phyloP scores from a whole-genome alignment of 2,329 filamentous ascomycete genomes.

The Aureobasidium sp. region DNA sequence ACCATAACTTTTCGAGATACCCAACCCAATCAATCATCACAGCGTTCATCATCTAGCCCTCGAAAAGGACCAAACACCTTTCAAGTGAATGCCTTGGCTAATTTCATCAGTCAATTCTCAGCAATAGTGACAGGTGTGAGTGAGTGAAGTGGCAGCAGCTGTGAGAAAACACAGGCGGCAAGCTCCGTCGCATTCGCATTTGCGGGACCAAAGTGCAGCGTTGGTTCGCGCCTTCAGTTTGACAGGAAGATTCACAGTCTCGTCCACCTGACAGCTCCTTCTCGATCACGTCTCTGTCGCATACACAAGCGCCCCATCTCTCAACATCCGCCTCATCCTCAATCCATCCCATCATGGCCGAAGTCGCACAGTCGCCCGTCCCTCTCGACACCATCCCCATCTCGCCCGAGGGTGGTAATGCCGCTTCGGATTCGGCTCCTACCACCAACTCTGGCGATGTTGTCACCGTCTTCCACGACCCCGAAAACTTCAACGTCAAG shows the following conservation, averaged over 20 bases:
- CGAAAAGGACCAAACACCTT: too few species aligned
- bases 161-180: not conserved
- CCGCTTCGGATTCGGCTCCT: constrained; percentile 33
- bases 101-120: too few species aligned
- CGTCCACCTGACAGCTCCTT: not conserved
- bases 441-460: constrained; percentile 45
- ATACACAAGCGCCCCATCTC: not conserved
- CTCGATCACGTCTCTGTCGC: not conserved
- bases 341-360: constrained; percentile 22
- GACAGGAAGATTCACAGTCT: not conserved
- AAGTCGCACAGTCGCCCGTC: constrained; percentile 37
- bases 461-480: constrained; percentile 94
- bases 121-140: too few species aligned
- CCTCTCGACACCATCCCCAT: constrained; percentile 48
- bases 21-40: too few species aligned
- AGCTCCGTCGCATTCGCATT: not conserved
- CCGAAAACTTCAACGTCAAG: constrained; percentile 99
- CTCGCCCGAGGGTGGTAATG: constrained; percentile 39
- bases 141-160: not conserved
- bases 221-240: not conserved
- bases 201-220: not conserved
- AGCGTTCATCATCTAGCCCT: too few species aligned
- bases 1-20: not conserved
- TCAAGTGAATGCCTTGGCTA: too few species aligned
- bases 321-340: not conserved